Conservation (phyloP, 805 yeast species). For the Isabelozyma pseudorhagii region DNA sequence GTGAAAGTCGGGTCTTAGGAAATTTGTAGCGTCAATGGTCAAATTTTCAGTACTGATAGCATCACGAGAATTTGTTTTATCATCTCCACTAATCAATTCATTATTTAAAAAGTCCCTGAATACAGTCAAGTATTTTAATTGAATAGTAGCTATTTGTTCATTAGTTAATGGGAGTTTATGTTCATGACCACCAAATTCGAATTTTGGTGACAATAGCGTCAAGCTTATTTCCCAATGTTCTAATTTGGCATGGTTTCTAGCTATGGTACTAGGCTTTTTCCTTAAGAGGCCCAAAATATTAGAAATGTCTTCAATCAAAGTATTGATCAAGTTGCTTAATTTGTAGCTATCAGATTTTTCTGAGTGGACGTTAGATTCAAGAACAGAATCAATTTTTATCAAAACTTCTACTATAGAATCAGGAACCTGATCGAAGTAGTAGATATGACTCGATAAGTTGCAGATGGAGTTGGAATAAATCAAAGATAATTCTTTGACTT, state of each 20-base stretch:
- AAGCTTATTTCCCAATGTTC: constrained; percentile 45
- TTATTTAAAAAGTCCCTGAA: constrained; percentile 32
- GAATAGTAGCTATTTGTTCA: constrained; percentile 29
- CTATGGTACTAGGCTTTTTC: constrained; percentile 31
- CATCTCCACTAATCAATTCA: constrained; percentile 19
- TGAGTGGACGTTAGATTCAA: constrained; percentile 9
- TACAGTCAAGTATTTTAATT: constrained; percentile 36
- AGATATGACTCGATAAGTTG: constrained; percentile 71
- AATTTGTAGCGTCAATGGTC: constrained; percentile 11
- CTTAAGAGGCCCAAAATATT: constrained; percentile 29
- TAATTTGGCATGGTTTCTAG: constrained; percentile 41
- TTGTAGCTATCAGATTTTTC: background rate
- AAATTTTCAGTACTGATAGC: constrained; percentile 11
- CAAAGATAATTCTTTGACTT: constrained; percentile 29
- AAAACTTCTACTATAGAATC: constrained; percentile 76
- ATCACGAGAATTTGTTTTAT: constrained; percentile 6
- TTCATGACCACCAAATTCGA: constrained; percentile 7
- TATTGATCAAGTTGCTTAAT: constrained; percentile 13
- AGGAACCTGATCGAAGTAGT: constrained; percentile 81
- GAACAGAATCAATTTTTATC: constrained; percentile 35
- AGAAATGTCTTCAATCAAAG: constrained; percentile 29
- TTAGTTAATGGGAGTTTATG: constrained; percentile 12
- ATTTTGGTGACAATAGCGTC: constrained; percentile 22
- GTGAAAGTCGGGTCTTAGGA: constrained; percentile 37
- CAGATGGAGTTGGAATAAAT: constrained; percentile 58